Percentiles rank a stretch among this genome's conserved stretches.
Evolutionary conservation across 768 basidiomycete species (phyloP).

Genomic region (Mycena capillaripes): DNA sequence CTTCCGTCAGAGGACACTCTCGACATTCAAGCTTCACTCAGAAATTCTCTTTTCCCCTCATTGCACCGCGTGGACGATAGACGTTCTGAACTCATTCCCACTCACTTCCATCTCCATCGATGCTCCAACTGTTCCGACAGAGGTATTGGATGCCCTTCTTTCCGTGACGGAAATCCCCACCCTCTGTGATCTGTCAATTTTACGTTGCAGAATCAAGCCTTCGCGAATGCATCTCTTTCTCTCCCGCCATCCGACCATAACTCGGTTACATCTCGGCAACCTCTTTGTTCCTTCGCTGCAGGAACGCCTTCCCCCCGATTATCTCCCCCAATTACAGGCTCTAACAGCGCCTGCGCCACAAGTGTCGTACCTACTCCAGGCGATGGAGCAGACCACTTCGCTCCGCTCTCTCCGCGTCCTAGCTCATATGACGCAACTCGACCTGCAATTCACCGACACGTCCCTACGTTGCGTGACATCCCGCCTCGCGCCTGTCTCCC

Average conservation of each 20-base stretch:
- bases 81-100: constrained; percentile 35
- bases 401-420: constrained; percentile 26
- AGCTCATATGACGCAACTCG: constrained; percentile 27
- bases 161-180: constrained; percentile 33
- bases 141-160: constrained; percentile 11
- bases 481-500: constrained; percentile 13
- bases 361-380: constrained; percentile 29
- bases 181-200: constrained; percentile 22
- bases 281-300: constrained; percentile 21
- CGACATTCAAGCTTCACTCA: constrained; percentile 29
- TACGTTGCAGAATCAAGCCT: constrained; percentile 26
- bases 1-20: constrained; percentile 18
- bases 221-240: constrained; percentile 31
- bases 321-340: constrained; percentile 9
- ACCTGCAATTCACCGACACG: constrained; percentile 17
- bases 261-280: constrained; percentile 26
- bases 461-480: constrained; percentile 24
- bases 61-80: constrained; percentile 32
- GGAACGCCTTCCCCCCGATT: constrained; percentile 28
- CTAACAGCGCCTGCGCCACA: constrained; percentile 26
- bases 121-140: constrained; percentile 10
- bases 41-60: constrained; percentile 26
- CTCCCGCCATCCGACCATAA: constrained; percentile 28
- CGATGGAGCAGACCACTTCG: background rate
- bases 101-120: constrained; percentile 26